Evolutionary conservation across 345 rosid genomes (phyloP).

Genomic region (Heritiera fomes): DNA sequence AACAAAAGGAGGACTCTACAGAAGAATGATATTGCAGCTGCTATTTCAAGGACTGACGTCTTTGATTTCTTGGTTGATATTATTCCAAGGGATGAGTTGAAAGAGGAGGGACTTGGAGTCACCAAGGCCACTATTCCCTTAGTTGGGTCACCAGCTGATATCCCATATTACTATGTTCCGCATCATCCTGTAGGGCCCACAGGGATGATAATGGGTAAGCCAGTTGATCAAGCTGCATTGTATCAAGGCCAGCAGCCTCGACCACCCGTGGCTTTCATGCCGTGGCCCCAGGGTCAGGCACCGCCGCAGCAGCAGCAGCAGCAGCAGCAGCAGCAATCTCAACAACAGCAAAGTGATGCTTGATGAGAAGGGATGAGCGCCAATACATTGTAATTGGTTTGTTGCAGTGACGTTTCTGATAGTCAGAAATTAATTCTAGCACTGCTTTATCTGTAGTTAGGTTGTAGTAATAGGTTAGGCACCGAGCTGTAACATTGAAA

Average conservation of each 20-base stretch:
- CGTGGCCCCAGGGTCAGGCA: slow-evolving; percentile 34
- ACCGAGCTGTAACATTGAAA: neutral
- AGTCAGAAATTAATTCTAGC: slow-evolving; percentile 8
- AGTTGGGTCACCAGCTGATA: slow-evolving; percentile 38
- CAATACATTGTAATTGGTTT: neutral
- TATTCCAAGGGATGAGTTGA: slow-evolving; percentile 49
- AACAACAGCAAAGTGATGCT: slow-evolving; percentile 28
- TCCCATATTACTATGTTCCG: slow-evolving; percentile 41
- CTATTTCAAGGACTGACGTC: slow-evolving; percentile 51
- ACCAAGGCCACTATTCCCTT: slow-evolving; percentile 41
- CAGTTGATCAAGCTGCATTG: slow-evolving; percentile 30
- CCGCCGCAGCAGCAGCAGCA: slow-evolving; percentile 34
- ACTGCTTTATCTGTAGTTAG: neutral
- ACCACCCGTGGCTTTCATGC: slow-evolving; percentile 36
- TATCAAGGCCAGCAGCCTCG: slow-evolving; percentile 31
- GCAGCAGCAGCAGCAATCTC: slow-evolving; percentile 30
- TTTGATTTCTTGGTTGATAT: slow-evolving; percentile 57
- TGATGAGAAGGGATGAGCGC: neutral
- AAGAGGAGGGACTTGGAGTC: slow-evolving; percentile 54
- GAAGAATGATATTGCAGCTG: slow-evolving; percentile 56
- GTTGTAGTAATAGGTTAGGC: neutral
- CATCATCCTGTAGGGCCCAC: slow-evolving; percentile 34
- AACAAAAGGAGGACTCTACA: slow-evolving; percentile 48
- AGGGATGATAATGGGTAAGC: slow-evolving; percentile 45
- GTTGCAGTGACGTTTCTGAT: neutral